Base-by-base conservation (phyloP, 1,139 yeast genomes). In the Saccharomycopsis hybrid region DNA sequence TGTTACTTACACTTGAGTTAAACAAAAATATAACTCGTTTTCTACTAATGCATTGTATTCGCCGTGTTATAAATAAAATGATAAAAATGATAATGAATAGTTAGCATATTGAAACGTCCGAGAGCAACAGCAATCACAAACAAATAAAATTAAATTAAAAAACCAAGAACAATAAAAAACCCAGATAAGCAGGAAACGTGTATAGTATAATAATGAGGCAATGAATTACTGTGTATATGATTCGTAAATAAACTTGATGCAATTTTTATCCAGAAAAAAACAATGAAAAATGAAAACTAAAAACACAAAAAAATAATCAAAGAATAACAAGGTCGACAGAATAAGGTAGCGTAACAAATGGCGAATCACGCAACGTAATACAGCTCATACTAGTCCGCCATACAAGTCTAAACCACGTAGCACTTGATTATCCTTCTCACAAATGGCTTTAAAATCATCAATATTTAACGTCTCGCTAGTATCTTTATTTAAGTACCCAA, bases 361-460 rank as follows among this genome's bases (percentile, higher is more conserved):
- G 8, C n/a, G 13, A 11, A 41, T 9, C 9, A n/a, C n/a, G n/a
- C n/a, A n/a, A n/a, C n/a, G n/a, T n/a, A n/a, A n/a, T n/a, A n/a
- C n/a, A n/a, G n/a, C n/a, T 64, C 66, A 85, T 49, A 85, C 86
- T 59, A 85, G 69, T 1, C 90, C 94, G 57, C 82, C 88, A 62
- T 90, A 92, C 37, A 90, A 68, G 60, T 80, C 84, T 58, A 92
- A 71, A 1, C 97, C 90, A 56, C 82, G 76, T 47, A 84, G 73
- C 44, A 90, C 85, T n/a, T 86, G 76, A 1, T 92, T 88, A 62
- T 89, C 97, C 49, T 82, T 71, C 63, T 84, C 86, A 49, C 86
- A 80, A 39, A 94, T 87, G 60, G 80, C 84, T 58, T 82, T 77
- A 68, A 92, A 90, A 64, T 92, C 98, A 25, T 85, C 90, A 57